Conservation (phyloP, 176 grass and related monocot genomes). For the Cenchrus fungigraminus region DNA sequence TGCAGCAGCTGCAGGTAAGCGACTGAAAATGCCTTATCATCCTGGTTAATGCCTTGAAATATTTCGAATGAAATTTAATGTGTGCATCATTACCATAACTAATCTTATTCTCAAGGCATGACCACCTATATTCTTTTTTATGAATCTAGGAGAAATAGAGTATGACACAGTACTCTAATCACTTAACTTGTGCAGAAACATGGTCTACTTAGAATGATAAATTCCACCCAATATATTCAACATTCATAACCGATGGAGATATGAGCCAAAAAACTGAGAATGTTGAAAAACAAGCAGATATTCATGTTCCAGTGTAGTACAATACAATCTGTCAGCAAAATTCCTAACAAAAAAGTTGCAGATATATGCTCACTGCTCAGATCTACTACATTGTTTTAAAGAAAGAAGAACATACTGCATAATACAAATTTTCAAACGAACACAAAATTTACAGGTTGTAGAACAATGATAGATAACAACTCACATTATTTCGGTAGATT, state of each 20-base stretch:
- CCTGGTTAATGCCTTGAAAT: conserved; percentile 22
- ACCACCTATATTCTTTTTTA: not conserved
- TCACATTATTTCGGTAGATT: conserved; percentile 13
- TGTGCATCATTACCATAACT: not conserved
- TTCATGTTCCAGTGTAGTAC: conserved; percentile 7
- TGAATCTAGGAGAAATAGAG: not conserved
- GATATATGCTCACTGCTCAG: conserved; percentile 4
- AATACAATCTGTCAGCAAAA: conserved; percentile 8
- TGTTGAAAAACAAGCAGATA: conserved; percentile 5
- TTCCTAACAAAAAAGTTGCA: not conserved
- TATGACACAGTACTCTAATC: conserved; percentile 25
- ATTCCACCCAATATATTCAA: conserved; percentile 3
- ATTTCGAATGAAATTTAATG: not conserved
- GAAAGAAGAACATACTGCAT: not conserved
- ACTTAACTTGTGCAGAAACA: conserved; percentile 18
- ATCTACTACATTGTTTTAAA: conserved; percentile 18
- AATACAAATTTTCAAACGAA: conserved; percentile 23
- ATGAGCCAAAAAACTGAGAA: conserved; percentile 3
- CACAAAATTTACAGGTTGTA: conserved; percentile 17
- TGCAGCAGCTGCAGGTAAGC: conserved; percentile 88
- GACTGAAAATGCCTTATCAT: conserved; percentile 27
- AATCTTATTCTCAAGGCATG: conserved; percentile 23
- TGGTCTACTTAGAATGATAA: conserved; percentile 24
- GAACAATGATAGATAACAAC: not conserved
- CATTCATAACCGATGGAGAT: not conserved